Conservation (phyloP, 805 yeast genomes). For the Kluyveromyces aestuarii region DNA sequence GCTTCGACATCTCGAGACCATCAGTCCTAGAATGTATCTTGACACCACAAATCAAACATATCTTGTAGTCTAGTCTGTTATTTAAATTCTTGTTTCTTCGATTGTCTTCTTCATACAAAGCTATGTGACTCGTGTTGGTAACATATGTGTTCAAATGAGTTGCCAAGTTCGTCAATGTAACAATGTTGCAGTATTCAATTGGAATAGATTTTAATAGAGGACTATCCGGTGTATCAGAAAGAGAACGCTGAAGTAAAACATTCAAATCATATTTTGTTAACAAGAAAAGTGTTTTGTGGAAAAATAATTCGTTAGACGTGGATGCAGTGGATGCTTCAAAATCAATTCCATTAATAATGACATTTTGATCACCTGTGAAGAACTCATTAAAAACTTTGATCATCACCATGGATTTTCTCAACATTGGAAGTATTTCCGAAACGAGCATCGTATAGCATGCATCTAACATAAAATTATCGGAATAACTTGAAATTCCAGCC, state of each 20-base stretch:
- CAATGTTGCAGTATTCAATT: conserved; percentile 44
- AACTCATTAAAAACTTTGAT: conserved; percentile 24
- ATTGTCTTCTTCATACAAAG: conserved; percentile 24
- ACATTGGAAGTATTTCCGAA: conserved; percentile 17
- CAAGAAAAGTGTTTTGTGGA: neutral
- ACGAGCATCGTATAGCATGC: conserved; percentile 12
- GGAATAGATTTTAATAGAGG: conserved; percentile 14
- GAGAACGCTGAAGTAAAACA: neutral
- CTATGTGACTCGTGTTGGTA: conserved; percentile 24
- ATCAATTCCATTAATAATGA: conserved; percentile 17
- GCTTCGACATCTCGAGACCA: conserved; percentile 24
- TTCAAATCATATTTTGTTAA: neutral
- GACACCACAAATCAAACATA: conserved; percentile 39
- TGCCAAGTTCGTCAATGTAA: conserved; percentile 47
- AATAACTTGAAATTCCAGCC: neutral
- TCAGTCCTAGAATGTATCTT: conserved; percentile 29
- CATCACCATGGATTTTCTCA: conserved; percentile 27
- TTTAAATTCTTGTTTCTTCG: conserved; percentile 17
- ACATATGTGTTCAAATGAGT: conserved; percentile 32
- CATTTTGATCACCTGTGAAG: conserved; percentile 18
- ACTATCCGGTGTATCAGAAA: conserved; percentile 4
- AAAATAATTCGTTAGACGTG: neutral
- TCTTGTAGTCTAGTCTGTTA: conserved; percentile 34
- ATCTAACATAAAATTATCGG: neutral
- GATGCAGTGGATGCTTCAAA: conserved; percentile 9